Evolutionary conservation across 345 rosid species (phyloP), one percentile per base, ranked within the genome.

Genomic region (Corchorus olitorius): DNA sequence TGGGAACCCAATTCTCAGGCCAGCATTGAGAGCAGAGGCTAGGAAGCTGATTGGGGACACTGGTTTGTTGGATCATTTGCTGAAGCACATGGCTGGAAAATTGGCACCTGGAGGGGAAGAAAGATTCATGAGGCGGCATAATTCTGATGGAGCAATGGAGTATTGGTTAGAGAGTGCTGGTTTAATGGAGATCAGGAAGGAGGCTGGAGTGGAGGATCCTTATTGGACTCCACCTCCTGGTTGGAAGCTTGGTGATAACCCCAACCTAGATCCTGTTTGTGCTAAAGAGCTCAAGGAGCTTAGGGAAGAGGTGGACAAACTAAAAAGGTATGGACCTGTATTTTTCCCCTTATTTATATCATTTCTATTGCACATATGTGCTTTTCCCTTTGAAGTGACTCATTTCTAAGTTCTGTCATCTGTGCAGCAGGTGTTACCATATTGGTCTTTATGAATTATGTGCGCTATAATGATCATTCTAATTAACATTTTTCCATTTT

Each of bases 201-300:
- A 89, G 66, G 98, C 93, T 53, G 98, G 98, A 46, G 91, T 97
- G 15, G 79, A 89, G 68, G 99, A 97, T 81, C 95, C 97, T 76
- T 94, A 91, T 79, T 94, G 97, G 99, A 91, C 86, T 54, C 99
- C 99, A 22, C 94, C 97, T 8, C 90, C 93, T 43, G 98, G 99
- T 14, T 97, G 99, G 99, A 86, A 83, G 65, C 88, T 84, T 50
- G 98, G 99, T 66, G 99, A 97, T 62, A 86, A 84, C 69, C 97
- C 97, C 17, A 76, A 89, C 75, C 93, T 86, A 83, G 93, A 94
- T 77, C 98, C 99, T 73, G 78, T 89, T 43, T 92, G 97, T 62
- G 93, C 94, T 13, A 83, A 72, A 77, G 87, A 91, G 80, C 78
- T 94, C 81, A 86, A 83, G 82, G 84, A 82, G 58, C 86, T 92